Evolutionary conservation across 495 filamentous ascomycete species (phyloP), one percentile per base, ranked within the genome.

Genomic region (Chaetomium fimeti): DNA sequence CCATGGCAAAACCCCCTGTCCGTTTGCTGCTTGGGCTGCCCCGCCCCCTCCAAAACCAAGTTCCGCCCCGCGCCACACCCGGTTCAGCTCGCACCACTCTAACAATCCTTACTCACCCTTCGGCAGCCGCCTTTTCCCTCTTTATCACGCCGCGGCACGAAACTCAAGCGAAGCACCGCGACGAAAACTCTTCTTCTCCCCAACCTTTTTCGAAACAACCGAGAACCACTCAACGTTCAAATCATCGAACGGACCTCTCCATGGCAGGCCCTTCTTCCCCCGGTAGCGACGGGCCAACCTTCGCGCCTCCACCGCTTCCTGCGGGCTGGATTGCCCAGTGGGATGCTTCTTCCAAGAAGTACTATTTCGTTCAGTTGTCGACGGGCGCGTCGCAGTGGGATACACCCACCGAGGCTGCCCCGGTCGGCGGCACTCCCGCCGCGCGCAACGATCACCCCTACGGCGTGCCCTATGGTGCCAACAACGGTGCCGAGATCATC

Each of bases 311-410:
- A 36, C 82, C 77, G 57, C 81, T 91, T 25, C 88, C 89, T 18
- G 77, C 85, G n/a, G 89, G 89, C 66, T 91, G 89, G 89, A 89
- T 92, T 65, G 88, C 90, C 22, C 90, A 93, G 75, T 92, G 90
- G 89, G 90, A 93, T 72, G 87, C 85, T 55, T 72, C 80, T 51
- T 85, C 82, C 57, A 84, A 85, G 51, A 87, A 88, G 71, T 93
- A 92, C 76, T 93, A 93, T 73, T 93, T 83, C 71, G 90, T 93
- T 36, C 88, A 92, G 68, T 79, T 90, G 43, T 83, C 87, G 48
- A 92, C 88, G 3, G 89, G 88, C 25, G 78, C 85, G 28, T 90
- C 87, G 51, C 88, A 89, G 75, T 93, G 90, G 90, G 88, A 91
- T 4, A 81, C 88, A 16, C 90, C 90, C 25, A 90, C 86, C 22